Conservation (phyloP, 1,284 basidiomycete genomes). For the Trametes versicolor region DNA sequence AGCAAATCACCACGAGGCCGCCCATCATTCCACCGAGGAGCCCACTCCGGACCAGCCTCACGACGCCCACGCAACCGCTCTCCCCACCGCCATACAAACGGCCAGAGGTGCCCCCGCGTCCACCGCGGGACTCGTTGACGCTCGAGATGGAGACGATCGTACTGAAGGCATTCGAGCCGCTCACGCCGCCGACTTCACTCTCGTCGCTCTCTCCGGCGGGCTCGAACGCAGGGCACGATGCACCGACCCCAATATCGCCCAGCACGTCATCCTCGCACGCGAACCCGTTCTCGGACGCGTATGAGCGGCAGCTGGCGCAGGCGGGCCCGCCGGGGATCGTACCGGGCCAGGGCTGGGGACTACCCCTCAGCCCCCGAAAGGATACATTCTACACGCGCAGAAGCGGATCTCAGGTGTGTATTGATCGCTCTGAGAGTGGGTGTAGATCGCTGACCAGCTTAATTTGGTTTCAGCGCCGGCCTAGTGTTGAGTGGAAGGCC, state of each 20-base stretch:
- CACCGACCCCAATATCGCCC: background rate
- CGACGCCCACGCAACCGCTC: slow-evolving; percentile 27
- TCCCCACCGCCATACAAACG: slow-evolving; percentile 24
- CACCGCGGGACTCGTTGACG: slow-evolving; percentile 2
- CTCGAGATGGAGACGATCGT: slow-evolving; percentile 13
- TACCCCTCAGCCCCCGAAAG: slow-evolving; percentile 17
- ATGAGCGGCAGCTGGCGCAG: slow-evolving; percentile 4
- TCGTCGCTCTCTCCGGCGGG: slow-evolving; percentile 44
- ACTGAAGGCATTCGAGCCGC: slow-evolving; percentile 43
- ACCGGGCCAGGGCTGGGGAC: slow-evolving; percentile 6
- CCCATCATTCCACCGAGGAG: slow-evolving; percentile 49
- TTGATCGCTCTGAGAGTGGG: background rate
- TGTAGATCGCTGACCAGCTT: background rate
- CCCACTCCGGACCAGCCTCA: slow-evolving; percentile 42
- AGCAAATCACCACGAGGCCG: slow-evolving; percentile 20
- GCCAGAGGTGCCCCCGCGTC: slow-evolving; percentile 8
- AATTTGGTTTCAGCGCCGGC: slow-evolving; percentile 22
- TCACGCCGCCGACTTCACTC: slow-evolving; percentile 54
- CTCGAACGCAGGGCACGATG: slow-evolving; percentile 30
- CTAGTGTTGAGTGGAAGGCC: slow-evolving; percentile 33
- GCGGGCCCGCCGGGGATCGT: slow-evolving; percentile 10
- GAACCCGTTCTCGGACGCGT: slow-evolving; percentile 17
- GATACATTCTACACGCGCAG: slow-evolving; percentile 33
- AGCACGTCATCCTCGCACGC: background rate
- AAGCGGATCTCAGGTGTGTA: slow-evolving; percentile 27